A percentile compares a stretch with the other conserved stretches of the same genome.
phyloP scores from a whole-genome alignment of 495 filamentous ascomycete species.

The Aspergillus panamensis region DNA sequence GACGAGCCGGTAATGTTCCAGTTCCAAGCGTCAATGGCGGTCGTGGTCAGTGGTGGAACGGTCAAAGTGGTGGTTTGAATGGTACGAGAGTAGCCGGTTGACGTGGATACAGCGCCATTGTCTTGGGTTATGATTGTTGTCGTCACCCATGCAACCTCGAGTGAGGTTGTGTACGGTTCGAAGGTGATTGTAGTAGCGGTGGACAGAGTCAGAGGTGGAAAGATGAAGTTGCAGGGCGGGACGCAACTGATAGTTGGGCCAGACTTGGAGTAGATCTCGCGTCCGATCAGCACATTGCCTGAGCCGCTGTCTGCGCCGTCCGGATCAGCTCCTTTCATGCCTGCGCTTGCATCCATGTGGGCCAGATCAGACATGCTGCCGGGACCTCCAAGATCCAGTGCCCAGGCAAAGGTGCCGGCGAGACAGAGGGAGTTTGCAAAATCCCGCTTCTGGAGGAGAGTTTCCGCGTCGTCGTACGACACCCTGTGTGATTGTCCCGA shows the following conservation, averaged over 20 bases:
- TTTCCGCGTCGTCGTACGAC: not conserved
- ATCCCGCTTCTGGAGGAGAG: slow-evolving; percentile 4
- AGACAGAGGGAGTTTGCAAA: slow-evolving; percentile 5
- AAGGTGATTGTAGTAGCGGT: not conserved
- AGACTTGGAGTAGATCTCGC: not conserved
- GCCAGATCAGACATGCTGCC: no score
- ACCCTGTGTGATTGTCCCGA: not conserved
- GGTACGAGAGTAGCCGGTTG: no score
- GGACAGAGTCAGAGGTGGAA: not conserved
- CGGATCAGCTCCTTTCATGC: no score
- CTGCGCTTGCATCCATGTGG: no score
- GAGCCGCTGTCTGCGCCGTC: slow-evolving; percentile 1
- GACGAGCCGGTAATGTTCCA: not conserved
- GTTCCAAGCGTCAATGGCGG: not conserved
- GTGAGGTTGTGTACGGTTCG: not conserved
- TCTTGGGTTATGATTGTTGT: no score
- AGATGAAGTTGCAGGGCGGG: slow-evolving; percentile 6
- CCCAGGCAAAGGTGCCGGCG: not conserved
- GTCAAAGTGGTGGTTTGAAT: not conserved
- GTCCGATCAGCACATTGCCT: not conserved
- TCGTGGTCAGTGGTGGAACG: not conserved
- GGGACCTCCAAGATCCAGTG: slow-evolving; percentile 8
- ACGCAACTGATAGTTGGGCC: not conserved
- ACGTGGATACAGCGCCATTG: no score
- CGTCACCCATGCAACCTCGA: slow-evolving; percentile 6